phyloP scores from a whole-genome alignment of 352 stramenopile species.

The Phytopythium sindhum region DNA sequence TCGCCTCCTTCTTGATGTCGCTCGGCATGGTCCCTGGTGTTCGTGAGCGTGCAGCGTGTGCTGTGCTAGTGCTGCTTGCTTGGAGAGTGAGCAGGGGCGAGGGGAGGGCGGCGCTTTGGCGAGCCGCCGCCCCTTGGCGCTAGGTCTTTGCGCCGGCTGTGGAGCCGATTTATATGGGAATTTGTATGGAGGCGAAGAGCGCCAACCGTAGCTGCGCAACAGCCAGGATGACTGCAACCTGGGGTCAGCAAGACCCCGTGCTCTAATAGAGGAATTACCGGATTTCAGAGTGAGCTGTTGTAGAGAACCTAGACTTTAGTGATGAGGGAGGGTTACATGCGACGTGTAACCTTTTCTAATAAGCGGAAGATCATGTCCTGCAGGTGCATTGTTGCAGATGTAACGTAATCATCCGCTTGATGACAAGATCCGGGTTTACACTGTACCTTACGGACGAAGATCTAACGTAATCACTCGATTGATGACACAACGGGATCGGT shows the following conservation, averaged over 20 bases:
- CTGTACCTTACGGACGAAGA: background rate
- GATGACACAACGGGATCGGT: background rate
- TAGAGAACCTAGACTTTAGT: too few relatives aligned
- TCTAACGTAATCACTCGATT: conserved; percentile 1
- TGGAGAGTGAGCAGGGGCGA: background rate
- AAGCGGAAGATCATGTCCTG: background rate
- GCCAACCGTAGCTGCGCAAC: background rate
- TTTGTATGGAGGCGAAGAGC: background rate
- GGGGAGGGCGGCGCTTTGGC: background rate
- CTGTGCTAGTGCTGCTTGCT: background rate
- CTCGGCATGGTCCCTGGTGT: conserved; percentile 22
- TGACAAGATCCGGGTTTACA: too few relatives aligned
- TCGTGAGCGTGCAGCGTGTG: background rate
- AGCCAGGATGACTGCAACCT: background rate
- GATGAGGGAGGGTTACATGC: background rate
- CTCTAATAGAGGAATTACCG: background rate
- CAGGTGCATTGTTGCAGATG: background rate
- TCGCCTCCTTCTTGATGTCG: conserved; percentile 74
- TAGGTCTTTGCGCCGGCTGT: background rate
- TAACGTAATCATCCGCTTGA: background rate
- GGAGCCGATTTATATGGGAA: background rate
- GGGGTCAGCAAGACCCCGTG: background rate
- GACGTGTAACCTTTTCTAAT: background rate
- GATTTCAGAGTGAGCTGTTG: background rate
- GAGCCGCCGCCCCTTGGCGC: background rate